Conservation (phyloP, 257 asterid genomes). For the Henckelia pumila region DNA sequence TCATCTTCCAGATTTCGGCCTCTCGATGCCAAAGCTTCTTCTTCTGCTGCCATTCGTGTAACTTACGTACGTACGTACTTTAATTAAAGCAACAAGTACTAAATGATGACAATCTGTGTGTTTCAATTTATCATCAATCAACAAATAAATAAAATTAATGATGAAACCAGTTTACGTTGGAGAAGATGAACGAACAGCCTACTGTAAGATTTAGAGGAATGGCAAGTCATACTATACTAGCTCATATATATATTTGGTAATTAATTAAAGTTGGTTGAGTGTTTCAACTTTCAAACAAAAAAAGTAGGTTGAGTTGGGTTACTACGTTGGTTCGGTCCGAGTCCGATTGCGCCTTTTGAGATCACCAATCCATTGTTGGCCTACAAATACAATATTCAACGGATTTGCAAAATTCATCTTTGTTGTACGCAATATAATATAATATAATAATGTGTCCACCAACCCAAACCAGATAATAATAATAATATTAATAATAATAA, state of each 20-base stretch:
- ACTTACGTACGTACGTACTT: too few species aligned
- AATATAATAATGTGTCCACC: too few species aligned
- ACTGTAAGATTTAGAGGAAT: too few species aligned
- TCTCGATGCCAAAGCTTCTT: constrained; percentile 34
- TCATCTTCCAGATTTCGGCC: constrained; percentile 19
- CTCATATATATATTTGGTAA: neutral
- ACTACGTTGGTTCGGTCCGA: too few species aligned
- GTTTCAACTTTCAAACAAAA: neutral
- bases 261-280: neutral
- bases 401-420: neutral
- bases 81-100: neutral
- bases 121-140: neutral
- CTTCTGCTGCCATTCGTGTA: constrained; percentile 27
- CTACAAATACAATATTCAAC: neutral
- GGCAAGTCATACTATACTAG: too few species aligned
- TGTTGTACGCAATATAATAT: too few species aligned
- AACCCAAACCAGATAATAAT: neutral
- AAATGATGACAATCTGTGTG: neutral
- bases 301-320: neutral
- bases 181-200: too few species aligned
- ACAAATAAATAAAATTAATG: too few species aligned
- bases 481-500: too few species aligned
- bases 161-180: too few species aligned
- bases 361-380: neutral
- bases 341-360: too few species aligned